Base-by-base conservation (phyloP, 2,329 filamentous ascomycete species). In the Sporothrix pseudoabietina region DNA sequence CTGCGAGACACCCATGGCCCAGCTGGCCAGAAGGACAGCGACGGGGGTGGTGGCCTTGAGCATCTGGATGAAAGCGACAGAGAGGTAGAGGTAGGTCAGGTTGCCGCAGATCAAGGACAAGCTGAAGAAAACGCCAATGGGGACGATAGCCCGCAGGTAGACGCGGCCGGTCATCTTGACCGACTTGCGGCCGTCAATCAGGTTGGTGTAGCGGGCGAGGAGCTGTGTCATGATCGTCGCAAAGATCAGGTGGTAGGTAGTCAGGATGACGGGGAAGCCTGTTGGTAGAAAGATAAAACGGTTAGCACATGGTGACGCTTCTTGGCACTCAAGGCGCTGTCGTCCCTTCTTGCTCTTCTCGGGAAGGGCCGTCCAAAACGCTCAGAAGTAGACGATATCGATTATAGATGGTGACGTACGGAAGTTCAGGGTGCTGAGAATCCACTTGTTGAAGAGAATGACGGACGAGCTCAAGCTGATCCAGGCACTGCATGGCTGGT, bases 371-470 rank as follows among this genome's bases (percentile, higher is more conserved):
- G 70, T 71, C 30, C 10, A 47, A 47, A 66, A 39, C 14, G 35
- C 35, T 39, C 57, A 19, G 9, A 32, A 19, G 44, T 14, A 49
- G 44, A 19, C 4, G 35, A 35, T 30, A 26, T 26, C 26, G 26
- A 26, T 26, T 26, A 26, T 26, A 19, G 39, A 44, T 41, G 66
- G n/a, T 7, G 22, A 49, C 76, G 82, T 87, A 93, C 91, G 88
- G 86, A 98, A 98, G 76, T 93, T 88, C 76, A 91, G 87, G 54
- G 91, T 94, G 79, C 95, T 91, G 76, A 98, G 88, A 79, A 99
- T 94, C 90, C 93, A 97, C 89, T 99, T 99, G 90, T 99, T 98
- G 91, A 98, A 98, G 75, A 99, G 87, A 82, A 99, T 99, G 80
- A 98, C 94, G 79, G 92, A 93, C 59, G 94, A 97, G 80, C 93